Evolutionary conservation across 2,329 filamentous ascomycete genomes (phyloP).

Genomic region (Aschersonia sp.): DNA sequence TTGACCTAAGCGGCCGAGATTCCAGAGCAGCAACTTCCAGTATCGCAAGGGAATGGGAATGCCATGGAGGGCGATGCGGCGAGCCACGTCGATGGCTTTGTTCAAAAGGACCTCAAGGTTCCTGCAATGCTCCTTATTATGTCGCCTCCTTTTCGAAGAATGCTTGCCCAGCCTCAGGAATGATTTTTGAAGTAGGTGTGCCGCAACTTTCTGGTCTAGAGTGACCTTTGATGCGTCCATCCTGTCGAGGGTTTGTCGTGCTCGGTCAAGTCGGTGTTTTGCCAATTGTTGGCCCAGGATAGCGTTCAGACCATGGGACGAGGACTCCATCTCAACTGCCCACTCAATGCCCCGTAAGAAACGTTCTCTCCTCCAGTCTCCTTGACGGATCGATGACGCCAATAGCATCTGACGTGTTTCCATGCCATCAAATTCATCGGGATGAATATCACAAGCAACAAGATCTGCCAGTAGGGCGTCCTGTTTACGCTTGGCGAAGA

Average conservation of each 20-base stretch:
- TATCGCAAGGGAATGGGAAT: slow-evolving; percentile 19
- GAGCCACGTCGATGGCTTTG: slow-evolving; percentile 14
- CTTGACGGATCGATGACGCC: slow-evolving; percentile 12
- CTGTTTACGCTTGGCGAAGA: slow-evolving; percentile 45
- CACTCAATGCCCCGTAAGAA: slow-evolving; percentile 28
- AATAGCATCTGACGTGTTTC: slow-evolving; percentile 24
- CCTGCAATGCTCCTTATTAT: background rate
- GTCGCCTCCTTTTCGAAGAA: slow-evolving; percentile 4
- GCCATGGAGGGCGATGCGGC: slow-evolving; percentile 15
- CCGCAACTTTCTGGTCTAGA: slow-evolving; percentile 14
- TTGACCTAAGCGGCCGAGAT: slow-evolving; percentile 26
- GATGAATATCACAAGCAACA: slow-evolving; percentile 35
- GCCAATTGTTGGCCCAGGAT: slow-evolving; percentile 7
- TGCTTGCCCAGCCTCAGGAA: slow-evolving; percentile 15
- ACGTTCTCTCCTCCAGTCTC: slow-evolving; percentile 25
- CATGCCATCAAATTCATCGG: slow-evolving; percentile 37
- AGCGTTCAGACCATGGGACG: slow-evolving; percentile 11
- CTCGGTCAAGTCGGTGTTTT: slow-evolving; percentile 8
- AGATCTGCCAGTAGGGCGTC: slow-evolving; percentile 30
- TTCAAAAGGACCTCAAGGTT: slow-evolving; percentile 10
- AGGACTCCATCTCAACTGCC: slow-evolving; percentile 7
- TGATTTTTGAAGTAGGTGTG: slow-evolving; percentile 10
- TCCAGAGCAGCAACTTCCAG: slow-evolving; percentile 29
- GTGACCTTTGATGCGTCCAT: slow-evolving; percentile 16
- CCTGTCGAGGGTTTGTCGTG: slow-evolving; percentile 14